These are phyloP conservation scores for Bacidia rubella DNA, from an alignment of 495 filamentous ascomycete genomes.

Conservation along the genomic window DNA sequence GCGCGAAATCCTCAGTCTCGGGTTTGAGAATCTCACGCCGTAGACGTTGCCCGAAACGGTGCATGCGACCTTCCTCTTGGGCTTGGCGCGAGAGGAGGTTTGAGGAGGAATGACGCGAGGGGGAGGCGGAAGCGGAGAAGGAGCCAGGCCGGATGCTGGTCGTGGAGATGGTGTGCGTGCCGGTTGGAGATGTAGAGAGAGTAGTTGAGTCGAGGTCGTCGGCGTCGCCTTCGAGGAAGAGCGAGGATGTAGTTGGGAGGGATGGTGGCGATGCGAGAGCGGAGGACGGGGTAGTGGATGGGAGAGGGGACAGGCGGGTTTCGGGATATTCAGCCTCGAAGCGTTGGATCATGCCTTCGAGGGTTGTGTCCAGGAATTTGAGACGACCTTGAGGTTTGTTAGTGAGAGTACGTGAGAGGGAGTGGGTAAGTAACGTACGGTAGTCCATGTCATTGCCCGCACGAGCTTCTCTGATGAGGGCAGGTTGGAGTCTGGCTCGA, in stretches of 20 bases:
- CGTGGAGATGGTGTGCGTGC: conserved; percentile 28
- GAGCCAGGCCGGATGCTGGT: conserved; percentile 26
- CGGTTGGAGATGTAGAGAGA: conserved; percentile 20
- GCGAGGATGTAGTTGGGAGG: conserved; percentile 24
- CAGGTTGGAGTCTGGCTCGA: conserved; percentile 66
- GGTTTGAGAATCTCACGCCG: conserved; percentile 52
- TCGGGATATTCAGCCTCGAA: conserved; percentile 96
- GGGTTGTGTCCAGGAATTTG: conserved; percentile 77
- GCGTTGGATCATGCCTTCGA: conserved; percentile 79
- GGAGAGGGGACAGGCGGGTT: conserved; percentile 41
- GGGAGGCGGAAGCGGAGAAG: conserved; percentile 30
- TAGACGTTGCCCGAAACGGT: conserved; percentile 71
- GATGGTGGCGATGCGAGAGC: conserved; percentile 25
- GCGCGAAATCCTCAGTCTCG: conserved; percentile 23
- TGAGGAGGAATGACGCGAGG: conserved; percentile 60
- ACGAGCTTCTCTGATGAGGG: conserved; percentile 62
- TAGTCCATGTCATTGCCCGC: conserved; percentile 56
- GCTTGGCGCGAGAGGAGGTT: conserved; percentile 65
- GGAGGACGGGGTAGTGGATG: conserved; percentile 21
- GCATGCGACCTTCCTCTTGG: conserved; percentile 79
- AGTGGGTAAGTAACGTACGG: conserved; percentile 39
- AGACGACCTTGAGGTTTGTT: conserved; percentile 47
- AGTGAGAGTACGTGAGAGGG: conserved; percentile 10
- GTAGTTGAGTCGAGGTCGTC: conserved; percentile 48
- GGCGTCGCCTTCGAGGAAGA: conserved; percentile 14